Evolutionary conservation across 163 green algal species (phyloP), one percentile per base, ranked within the genome.

Genomic region (Volvox carteri): DNA sequence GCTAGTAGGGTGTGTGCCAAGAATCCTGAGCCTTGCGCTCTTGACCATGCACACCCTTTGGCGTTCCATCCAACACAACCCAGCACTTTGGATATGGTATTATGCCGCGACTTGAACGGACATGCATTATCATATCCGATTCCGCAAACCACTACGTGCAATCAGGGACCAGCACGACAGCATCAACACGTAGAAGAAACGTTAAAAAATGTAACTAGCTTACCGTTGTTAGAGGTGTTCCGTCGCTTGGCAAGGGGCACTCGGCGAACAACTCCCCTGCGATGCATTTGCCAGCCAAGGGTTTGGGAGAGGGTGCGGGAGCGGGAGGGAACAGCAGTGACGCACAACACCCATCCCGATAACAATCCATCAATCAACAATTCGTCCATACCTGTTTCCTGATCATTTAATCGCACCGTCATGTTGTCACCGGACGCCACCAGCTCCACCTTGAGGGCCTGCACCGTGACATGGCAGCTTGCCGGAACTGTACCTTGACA

Each of bases 181-280:
- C n/a, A n/a, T n/a, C n/a, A n/a, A n/a, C n/a, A n/a, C n/a, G n/a
- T n/a, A n/a, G n/a, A n/a, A n/a, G n/a, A n/a, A n/a, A n/a, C n/a
- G n/a, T n/a, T n/a, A n/a, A n/a, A n/a, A n/a, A n/a, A n/a, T n/a
- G n/a, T n/a, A 65, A 28, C 8, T 4, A 65, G 28, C 54, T 19
- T 65, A 95, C 93, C 70, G 93, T 94, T 5, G 65, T 88, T 8
- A 95, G 68, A 0, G 94, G 92, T 23, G 80, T 92, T 0, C 92
- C 87, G n/a, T 95, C 92, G 18, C 72, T 91, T 4, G 95, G 94
- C 2, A 98, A 79, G 0, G 95, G 95, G 85, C 96, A 98, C 87
- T 98, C 96, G 9, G 96, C 96, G 94, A 97, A 98, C 9, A 98
- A 91, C 37, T 97, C 94, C 9, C 92, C 95, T 97, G 92, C 77